Percentiles rank a stretch among this genome's conserved stretches.
Conservation (phyloP, 1,284 basidiomycete species). For the Moesziomyces aphidis region DNA sequence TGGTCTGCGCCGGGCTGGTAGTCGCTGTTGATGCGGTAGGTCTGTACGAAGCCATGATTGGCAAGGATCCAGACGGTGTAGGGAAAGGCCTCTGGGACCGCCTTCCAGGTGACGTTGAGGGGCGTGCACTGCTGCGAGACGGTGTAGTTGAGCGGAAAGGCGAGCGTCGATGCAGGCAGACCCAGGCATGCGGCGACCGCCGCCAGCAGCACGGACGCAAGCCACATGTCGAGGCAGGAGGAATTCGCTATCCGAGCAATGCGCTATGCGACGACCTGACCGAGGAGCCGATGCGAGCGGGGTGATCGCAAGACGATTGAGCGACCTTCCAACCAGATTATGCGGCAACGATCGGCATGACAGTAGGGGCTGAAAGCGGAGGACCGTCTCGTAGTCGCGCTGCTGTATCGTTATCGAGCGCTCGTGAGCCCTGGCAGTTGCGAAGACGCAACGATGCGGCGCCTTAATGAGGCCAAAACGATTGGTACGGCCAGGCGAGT, state of each 20-base stretch:
- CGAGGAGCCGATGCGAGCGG: neutral
- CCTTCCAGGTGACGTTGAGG: slow-evolving; percentile 55
- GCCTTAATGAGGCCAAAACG: too few relatives aligned
- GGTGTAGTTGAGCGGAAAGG: slow-evolving; percentile 31
- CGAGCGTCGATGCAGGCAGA: slow-evolving; percentile 7
- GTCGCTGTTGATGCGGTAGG: slow-evolving; percentile 42
- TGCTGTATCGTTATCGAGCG: too few relatives aligned
- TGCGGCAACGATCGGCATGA: too few relatives aligned
- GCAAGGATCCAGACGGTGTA: slow-evolving; percentile 53
- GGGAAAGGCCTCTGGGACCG: slow-evolving; percentile 22
- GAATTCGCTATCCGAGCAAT: neutral
- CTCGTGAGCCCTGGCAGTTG: too few relatives aligned
- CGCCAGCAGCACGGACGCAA: slow-evolving; percentile 8
- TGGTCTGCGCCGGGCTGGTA: slow-evolving; percentile 40
- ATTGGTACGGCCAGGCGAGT: too few relatives aligned
- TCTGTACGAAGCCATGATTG: slow-evolving; percentile 41
- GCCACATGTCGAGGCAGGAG: slow-evolving; percentile 11
- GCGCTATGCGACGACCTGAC: neutral
- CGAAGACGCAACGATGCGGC: too few relatives aligned
- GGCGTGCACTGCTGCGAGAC: slow-evolving; percentile 53
- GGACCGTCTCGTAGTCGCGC: too few relatives aligned
- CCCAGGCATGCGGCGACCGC: slow-evolving; percentile 10
- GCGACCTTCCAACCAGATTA: too few relatives aligned
- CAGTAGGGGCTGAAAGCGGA: too few relatives aligned
- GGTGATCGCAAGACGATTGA: neutral